phyloP scores from a whole-genome alignment of 2,329 filamentous ascomycete species.

The Hypocrella siamensis region DNA sequence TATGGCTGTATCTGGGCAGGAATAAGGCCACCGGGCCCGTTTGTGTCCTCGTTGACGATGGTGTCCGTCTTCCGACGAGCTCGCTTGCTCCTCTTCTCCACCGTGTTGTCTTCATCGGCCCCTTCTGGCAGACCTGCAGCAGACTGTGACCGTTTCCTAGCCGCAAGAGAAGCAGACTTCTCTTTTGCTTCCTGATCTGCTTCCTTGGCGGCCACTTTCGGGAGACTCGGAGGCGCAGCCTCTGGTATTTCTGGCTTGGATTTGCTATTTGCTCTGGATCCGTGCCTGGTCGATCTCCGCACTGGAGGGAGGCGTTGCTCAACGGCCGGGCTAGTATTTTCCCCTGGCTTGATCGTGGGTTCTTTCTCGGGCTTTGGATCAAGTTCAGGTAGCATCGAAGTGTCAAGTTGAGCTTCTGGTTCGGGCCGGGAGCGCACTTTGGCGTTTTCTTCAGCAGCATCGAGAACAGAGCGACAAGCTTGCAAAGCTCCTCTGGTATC shows the following conservation, averaged over 20 bases:
- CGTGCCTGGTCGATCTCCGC: conserved; percentile 4
- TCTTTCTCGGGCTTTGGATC: conserved; percentile 1
- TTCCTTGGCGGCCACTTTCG: conserved; percentile 12
- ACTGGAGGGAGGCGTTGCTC: conserved; percentile 2
- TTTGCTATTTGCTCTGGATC: conserved; percentile 1
- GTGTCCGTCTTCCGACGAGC: conserved; percentile 38
- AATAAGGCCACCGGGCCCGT: conserved; percentile 35
- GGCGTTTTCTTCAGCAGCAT: conserved; percentile 6
- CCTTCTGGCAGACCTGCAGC: conserved; percentile 40
- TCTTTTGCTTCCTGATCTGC: conserved; percentile 16
- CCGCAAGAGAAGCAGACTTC: conserved; percentile 22
- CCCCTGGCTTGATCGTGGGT: conserved; percentile 1
- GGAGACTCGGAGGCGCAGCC: conserved; percentile 8
- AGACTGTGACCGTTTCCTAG: conserved; percentile 48
- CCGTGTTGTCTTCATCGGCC: conserved; percentile 38
- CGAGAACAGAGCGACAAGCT: conserved; percentile 13
- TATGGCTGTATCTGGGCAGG: conserved; percentile 40
- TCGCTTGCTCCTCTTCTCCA: conserved; percentile 49
- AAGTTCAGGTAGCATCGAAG: background rate
- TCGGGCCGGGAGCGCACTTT: conserved; percentile 5
- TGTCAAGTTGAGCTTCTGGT: background rate
- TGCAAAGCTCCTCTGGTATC: conserved; percentile 13
- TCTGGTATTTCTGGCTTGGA: conserved; percentile 7
- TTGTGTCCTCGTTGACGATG: conserved; percentile 33
- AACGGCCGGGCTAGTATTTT: conserved; percentile 2